Base-by-base conservation (phyloP, 352 stramenopile genomes). In the Pythium vanterpoolii region DNA sequence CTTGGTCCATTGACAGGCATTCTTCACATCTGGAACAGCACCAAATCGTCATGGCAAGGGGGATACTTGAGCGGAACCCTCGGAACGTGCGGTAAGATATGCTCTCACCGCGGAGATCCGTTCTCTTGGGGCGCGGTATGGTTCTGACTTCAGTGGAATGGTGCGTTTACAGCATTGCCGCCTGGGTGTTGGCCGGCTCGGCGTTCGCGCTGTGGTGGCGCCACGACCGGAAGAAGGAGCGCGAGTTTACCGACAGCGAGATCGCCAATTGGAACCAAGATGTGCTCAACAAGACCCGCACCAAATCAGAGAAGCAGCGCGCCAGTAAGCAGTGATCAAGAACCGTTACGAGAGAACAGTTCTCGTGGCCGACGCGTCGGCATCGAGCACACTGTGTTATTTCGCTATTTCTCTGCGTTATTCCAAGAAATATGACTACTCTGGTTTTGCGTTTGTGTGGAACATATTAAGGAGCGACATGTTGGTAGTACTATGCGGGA, bases 171-270 rank as follows among this genome's bases (percentile, higher is more conserved):
- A 87, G 79, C 33, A 81, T 89, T 34, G 64, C 71, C 9, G 75
- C 74, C 21, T 89, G 79, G 79, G 57, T 73, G 19, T 59, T 83
- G 45, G 77, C 79, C 4, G 48, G 71, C 24, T 69, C 67, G 6
- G 65, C 74, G 34, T 71, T 72, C 40, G 58, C 49, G 1, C 72
- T 60, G 33, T 87, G 77, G 76, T 83, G 82, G 68, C 60, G 78
- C 50, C 74, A 87, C 53, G 79, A 89, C 55, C 52, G 68, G 42
- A 77, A 77, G 76, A 77, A 79, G 57, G 73, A 72, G 56, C 73
- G 73, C 53, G 71, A 83, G 64, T 89, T 89, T 60, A 73, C 74
- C 16, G 56, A 56, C 16, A 48, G 56, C 19, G 79, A 89, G 33
- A 42, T 69, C 11, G 54, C 54, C 30, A 44, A 77, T 57, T 89